Evolutionary conservation across 345 rosid species (phyloP), one percentile per base, ranked within the genome.

Genomic region (Reutealis trisperma): DNA sequence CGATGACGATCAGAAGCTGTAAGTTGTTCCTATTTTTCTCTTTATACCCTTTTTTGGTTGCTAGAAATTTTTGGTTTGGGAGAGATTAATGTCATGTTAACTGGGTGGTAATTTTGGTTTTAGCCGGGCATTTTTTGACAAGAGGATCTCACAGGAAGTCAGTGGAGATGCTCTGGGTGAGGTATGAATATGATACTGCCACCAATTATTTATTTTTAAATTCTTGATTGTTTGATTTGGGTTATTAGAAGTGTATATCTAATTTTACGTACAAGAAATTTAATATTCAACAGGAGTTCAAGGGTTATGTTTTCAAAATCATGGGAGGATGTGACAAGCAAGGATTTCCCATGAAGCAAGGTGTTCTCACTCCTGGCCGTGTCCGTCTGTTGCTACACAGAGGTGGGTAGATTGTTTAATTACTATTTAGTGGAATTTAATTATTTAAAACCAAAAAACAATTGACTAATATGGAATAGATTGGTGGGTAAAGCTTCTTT

Each of bases 321-420:
- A 93, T 78, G 98, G 97, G 94, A 75, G 98, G 98, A 27, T 93
- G 95, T 30, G 97, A 92, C 90, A 92, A 92, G 84, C 98, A 93
- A 73, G 97, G 98, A 24, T 92, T 93, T 72, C 95, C 98, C 41
- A 90, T 90, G 97, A 90, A 93, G 84, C 98, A 93, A 80, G 98
- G 97, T 80, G 98, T 90, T 77, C 80, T 90, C 21, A 90, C 98
- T 63, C 88, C 92, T 16, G 95, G 95, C 13, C 94, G 97, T 80
- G 98, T 92, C 44, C 97, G 90, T 44, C 94, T 93, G 75, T 85
- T 91, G 86, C 92, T 91, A 72, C 87, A 88, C 69, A 74, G 91
- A 86, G 92, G 93, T 91, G 15, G 60, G 81, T 70, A 9, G 6
- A 24, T 13, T 13, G 13, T 37, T 57, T 60, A 1, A 1, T 54